A percentile compares a stretch with the other conserved stretches of the same genome.
phyloP scores from a whole-genome alignment of 2,329 filamentous ascomycete species.

The Penicillium sp. region DNA sequence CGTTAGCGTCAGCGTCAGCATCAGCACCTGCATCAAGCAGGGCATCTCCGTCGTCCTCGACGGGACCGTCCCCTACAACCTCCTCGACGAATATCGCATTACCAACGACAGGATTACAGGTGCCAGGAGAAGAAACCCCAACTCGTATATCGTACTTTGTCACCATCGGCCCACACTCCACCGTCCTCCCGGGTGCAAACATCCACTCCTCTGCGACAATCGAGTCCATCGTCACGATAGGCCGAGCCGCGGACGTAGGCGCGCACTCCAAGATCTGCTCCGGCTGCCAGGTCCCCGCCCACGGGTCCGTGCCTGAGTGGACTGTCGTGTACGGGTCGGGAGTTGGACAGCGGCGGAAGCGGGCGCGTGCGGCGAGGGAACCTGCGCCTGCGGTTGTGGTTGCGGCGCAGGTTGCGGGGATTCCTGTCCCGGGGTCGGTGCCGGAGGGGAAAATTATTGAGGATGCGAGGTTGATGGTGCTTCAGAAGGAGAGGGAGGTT shows the following conservation, averaged over 20 bases:
- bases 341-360: conserved; percentile 40
- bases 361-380: conserved; percentile 38
- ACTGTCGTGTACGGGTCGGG: conserved; percentile 71
- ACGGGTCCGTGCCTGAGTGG: conserved; percentile 64
- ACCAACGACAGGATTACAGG: background rate
- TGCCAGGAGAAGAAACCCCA: conserved; percentile 12
- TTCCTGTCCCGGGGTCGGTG: conserved; percentile 20
- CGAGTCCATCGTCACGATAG: conserved; percentile 50
- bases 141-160: conserved; percentile 43
- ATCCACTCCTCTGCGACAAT: conserved; percentile 42
- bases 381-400: conserved; percentile 19
- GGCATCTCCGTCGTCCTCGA: conserved; percentile 13
- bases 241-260: conserved; percentile 37
- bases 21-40: background rate
- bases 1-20: conserved; percentile 8
- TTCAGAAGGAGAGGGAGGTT: conserved; percentile 69
- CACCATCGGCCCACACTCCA: conserved; percentile 41
- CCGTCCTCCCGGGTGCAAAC: conserved; percentile 41
- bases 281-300: conserved; percentile 60
- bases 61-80: conserved; percentile 3
- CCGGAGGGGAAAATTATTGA: conserved; percentile 62
- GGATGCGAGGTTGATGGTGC: conserved; percentile 63
- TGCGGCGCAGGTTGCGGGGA: conserved; percentile 21
- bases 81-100: conserved; percentile 3
- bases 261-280: conserved; percentile 71